These are phyloP conservation scores for Sisymbrium irio DNA, from an alignment of 345 rosid genomes.

Conservation along the genomic window DNA sequence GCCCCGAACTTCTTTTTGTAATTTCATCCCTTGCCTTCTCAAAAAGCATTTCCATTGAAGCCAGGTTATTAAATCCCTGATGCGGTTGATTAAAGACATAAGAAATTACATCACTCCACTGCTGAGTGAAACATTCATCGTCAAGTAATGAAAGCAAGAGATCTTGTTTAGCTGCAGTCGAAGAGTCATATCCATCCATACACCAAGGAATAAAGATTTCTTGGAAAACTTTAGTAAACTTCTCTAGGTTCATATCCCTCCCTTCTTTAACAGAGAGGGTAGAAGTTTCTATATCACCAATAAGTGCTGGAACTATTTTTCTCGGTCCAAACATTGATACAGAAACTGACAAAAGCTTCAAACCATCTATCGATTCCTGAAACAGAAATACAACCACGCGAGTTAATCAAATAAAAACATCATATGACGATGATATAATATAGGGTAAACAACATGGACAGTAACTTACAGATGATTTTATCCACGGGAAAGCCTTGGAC, in stretches of 20 bases:
- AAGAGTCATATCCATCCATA: slow-evolving; percentile 48
- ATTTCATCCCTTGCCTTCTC: slow-evolving; percentile 67
- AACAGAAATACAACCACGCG: slow-evolving; percentile 22
- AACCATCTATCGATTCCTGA: slow-evolving; percentile 70
- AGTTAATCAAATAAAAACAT: slow-evolving; percentile 7
- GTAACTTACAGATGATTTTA: slow-evolving; percentile 79
- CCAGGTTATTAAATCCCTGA: slow-evolving; percentile 39
- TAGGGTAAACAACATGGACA: not conserved
- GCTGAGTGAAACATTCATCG: slow-evolving; percentile 73
- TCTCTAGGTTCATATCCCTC: slow-evolving; percentile 40
- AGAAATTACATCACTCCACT: slow-evolving; percentile 65
- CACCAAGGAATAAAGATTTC: slow-evolving; percentile 90
- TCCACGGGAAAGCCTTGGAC: slow-evolving; percentile 58
- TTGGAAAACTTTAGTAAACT: slow-evolving; percentile 54
- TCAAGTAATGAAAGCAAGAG: slow-evolving; percentile 71
- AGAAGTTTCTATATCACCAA: slow-evolving; percentile 30
- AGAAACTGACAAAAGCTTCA: slow-evolving; percentile 67
- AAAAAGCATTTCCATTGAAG: slow-evolving; percentile 57
- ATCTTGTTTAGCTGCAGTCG: slow-evolving; percentile 58
- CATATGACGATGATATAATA: slow-evolving; percentile 10
- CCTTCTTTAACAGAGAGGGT: slow-evolving; percentile 34
- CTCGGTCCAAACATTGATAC: slow-evolving; percentile 81
- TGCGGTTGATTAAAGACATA: slow-evolving; percentile 44
- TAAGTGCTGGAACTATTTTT: slow-evolving; percentile 46
- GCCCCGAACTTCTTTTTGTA: slow-evolving; percentile 39